These are phyloP conservation scores for Podosphaera fusca DNA, from an alignment of 2,329 filamentous ascomycete species.

Conservation along the genomic window DNA sequence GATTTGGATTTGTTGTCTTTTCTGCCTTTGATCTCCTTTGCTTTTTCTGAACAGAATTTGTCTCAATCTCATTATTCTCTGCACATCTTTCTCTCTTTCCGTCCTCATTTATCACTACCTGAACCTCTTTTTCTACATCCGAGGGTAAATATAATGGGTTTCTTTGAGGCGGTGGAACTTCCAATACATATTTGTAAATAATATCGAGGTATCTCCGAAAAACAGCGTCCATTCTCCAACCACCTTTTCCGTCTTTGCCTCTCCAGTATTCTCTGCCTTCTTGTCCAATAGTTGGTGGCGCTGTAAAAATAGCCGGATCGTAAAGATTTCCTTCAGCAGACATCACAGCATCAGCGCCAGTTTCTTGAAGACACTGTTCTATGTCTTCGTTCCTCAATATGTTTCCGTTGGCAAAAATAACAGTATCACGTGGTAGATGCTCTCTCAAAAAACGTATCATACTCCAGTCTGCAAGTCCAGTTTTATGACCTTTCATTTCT, in stretches of 20 bases:
- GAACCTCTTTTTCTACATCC: slow-evolving; percentile 17
- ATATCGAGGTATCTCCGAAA: slow-evolving; percentile 80
- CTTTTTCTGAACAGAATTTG: slow-evolving; percentile 17
- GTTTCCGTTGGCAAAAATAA: slow-evolving; percentile 94
- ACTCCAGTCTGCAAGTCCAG: slow-evolving; percentile 81
- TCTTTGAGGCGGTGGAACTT: slow-evolving; percentile 38
- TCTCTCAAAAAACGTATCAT: slow-evolving; percentile 64
- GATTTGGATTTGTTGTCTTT: slow-evolving; percentile 29
- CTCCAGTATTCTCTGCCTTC: slow-evolving; percentile 72
- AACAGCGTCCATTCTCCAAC: slow-evolving; percentile 73
- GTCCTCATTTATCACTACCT: slow-evolving; percentile 21
- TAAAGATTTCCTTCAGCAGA: slow-evolving; percentile 87
- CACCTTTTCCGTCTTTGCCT: slow-evolving; percentile 53
- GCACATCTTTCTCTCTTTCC: slow-evolving; percentile 3
- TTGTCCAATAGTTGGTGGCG: slow-evolving; percentile 35
- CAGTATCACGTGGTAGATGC: slow-evolving; percentile 62
- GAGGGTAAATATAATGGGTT: slow-evolving; percentile 48
- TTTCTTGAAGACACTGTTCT: slow-evolving; percentile 52
- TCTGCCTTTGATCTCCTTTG: slow-evolving; percentile 20
- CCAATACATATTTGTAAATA: slow-evolving; percentile 54
- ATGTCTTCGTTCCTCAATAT: slow-evolving; percentile 64
- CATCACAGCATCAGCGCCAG: slow-evolving; percentile 85
- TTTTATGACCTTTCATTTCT: slow-evolving; percentile 91
- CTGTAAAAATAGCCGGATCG: slow-evolving; percentile 68
- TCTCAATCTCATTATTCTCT: slow-evolving; percentile 4